phyloP scores from a whole-genome alignment of 139 green algal genomes.

The Trebouxia sp. region DNA sequence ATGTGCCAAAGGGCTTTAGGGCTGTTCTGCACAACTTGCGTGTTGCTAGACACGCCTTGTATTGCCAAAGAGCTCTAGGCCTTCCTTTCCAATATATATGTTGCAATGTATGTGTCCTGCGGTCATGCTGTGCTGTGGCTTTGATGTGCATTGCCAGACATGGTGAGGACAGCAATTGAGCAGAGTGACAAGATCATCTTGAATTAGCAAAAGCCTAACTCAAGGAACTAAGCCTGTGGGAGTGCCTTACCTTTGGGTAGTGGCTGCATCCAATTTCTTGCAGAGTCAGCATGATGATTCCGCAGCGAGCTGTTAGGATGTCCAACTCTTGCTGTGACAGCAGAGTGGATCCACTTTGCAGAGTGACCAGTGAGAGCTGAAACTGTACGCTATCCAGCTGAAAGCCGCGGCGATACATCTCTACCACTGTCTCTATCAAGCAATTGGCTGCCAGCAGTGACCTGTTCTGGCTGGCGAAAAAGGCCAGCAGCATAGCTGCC shows the following conservation, averaged over 20 bases:
- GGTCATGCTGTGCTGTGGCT: too few species aligned
- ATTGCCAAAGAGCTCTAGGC: too few species aligned
- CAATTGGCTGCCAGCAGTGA: slow-evolving; percentile 71
- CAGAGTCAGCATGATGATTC: slow-evolving; percentile 67
- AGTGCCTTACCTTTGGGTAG: background rate
- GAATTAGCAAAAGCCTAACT: background rate
- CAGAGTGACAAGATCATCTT: background rate
- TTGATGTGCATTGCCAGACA: background rate
- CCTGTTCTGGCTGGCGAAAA: slow-evolving; percentile 51
- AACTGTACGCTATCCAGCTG: slow-evolving; percentile 48
- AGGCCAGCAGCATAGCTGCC: slow-evolving; percentile 58
- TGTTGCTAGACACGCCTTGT: too few species aligned
- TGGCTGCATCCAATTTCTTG: slow-evolving; percentile 54
- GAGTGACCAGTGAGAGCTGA: slow-evolving; percentile 34
- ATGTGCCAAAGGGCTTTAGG: too few species aligned
- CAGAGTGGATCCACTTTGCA: slow-evolving; percentile 27
- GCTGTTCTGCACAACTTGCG: too few species aligned
- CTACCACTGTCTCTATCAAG: slow-evolving; percentile 64
- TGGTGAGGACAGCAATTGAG: background rate
- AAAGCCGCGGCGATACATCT: slow-evolving; percentile 46
- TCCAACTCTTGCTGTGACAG: slow-evolving; percentile 46
- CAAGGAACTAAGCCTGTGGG: background rate
- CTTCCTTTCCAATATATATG: too few species aligned
- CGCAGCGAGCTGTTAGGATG: slow-evolving; percentile 60
- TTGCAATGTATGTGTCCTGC: too few species aligned